Base-by-base conservation (phyloP, 1,139 yeast species). In the Kurtzmaniella quercitrusa region DNA sequence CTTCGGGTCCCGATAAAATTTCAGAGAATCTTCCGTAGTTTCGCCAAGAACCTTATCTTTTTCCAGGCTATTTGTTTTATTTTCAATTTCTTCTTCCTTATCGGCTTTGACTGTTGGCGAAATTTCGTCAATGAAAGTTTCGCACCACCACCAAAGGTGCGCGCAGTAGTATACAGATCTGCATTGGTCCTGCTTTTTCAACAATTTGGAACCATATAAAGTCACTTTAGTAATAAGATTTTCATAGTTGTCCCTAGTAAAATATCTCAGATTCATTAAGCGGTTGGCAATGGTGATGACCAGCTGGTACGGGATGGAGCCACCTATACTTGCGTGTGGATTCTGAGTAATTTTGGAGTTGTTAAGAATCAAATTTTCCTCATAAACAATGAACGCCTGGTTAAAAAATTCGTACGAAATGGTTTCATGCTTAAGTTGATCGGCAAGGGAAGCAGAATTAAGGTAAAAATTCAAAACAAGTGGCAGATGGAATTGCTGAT, bases 141-240 rank as follows among this genome's bases (percentile, higher is more conserved):
- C 91, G 17, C 84, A 76, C 61, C 94, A 86, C 95, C 96, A 89
- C 96, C 97, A 93, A 42, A 93, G 67, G 62, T 93, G 97, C 2
- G 96, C 84, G 42, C 96, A 91, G 42, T 80, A 66, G 56, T 86
- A 88, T 5, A 93, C 95, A 0, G 96, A 83, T 18, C 97, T 79
- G 59, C 98, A 91, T 61, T 91, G 98, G 56, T 91, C 98, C 28
- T 93, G 93, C 59, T 91, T 93, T 59, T 88, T 88, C 57, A 93
- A 74, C 44, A 93, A 71, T 59, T 88, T 88, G 8, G 96, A 87
- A 1, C 96, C 96, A 57, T 89, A 88, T 39, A 91, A 66, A 1
- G 97, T 88, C 44, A 93, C 76, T 57, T 91, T 85, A 18, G 95
- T 86, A 39, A 89, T 88, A 51, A 93, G 69, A 7, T 81, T 77